Conservation (phyloP, 352 stramenopile genomes). For the Nothophytophthora sp. region DNA sequence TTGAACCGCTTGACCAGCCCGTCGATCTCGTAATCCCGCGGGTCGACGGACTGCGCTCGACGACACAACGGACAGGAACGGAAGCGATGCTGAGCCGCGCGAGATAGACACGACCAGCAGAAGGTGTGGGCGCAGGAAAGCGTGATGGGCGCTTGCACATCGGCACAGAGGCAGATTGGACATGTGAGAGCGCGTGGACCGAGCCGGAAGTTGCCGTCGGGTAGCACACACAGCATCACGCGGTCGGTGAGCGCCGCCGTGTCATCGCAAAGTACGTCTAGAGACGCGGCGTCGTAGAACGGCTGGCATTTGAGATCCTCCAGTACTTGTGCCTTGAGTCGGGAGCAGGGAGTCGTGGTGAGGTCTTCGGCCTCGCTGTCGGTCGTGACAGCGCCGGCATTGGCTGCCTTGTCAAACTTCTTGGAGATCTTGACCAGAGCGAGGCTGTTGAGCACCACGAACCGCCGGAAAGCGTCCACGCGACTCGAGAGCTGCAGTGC, state of each 20-base stretch:
- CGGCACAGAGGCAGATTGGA: conserved; percentile 62
- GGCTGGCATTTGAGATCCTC: conserved; percentile 60
- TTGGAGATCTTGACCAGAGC: conserved; percentile 84
- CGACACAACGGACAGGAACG: conserved; percentile 74
- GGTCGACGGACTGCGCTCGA: conserved; percentile 71
- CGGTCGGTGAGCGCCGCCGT: conserved; percentile 55
- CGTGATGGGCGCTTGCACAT: conserved; percentile 75
- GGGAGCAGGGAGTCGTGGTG: background rate
- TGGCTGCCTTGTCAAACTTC: conserved; percentile 73
- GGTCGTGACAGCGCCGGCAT: background rate
- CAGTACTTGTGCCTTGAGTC: conserved; percentile 37
- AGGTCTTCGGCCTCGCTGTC: conserved; percentile 11
- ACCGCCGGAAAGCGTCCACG: conserved; percentile 75
- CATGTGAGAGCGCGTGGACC: conserved; percentile 47
- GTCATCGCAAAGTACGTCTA: conserved; percentile 57
- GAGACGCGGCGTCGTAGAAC: conserved; percentile 62
- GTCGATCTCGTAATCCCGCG: conserved; percentile 81
- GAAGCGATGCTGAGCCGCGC: conserved; percentile 73
- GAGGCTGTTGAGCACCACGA: conserved; percentile 78
- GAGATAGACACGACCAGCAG: conserved; percentile 81
- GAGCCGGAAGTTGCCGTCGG: conserved; percentile 67
- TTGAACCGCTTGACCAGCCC: conserved; percentile 79
- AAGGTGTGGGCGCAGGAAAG: conserved; percentile 76
- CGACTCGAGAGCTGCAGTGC: conserved; percentile 61
- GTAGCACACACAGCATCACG: conserved; percentile 72